Evolutionary conservation across 2,329 filamentous ascomycete species (phyloP).

Genomic region (Knufia fluminis): DNA sequence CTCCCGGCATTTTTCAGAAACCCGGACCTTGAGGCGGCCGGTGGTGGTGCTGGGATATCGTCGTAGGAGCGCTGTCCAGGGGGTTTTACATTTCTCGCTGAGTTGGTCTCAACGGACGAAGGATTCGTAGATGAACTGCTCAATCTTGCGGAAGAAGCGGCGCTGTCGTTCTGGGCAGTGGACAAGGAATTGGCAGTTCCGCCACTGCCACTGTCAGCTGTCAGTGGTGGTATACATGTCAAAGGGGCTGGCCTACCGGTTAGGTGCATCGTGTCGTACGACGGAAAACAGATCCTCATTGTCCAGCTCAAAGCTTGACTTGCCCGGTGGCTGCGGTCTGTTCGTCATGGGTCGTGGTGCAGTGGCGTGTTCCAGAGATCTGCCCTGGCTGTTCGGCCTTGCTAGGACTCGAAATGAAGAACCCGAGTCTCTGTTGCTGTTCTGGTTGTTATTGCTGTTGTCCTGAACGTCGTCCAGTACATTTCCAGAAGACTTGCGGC

Average conservation of each 20-base stretch:
- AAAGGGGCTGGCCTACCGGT: slow-evolving; percentile 30
- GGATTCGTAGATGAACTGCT: slow-evolving; percentile 49
- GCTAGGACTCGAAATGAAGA: slow-evolving; percentile 48
- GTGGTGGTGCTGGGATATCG: slow-evolving; percentile 34
- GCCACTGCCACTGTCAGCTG: slow-evolving; percentile 37
- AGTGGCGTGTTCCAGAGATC: slow-evolving; percentile 35
- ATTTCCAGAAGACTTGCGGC: slow-evolving; percentile 48
- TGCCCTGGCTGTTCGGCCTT: slow-evolving; percentile 36
- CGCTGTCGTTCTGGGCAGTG: slow-evolving; percentile 37
- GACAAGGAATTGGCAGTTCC: slow-evolving; percentile 40
- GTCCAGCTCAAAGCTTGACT: slow-evolving; percentile 25
- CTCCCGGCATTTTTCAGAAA: slow-evolving; percentile 40
- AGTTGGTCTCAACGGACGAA: slow-evolving; percentile 42
- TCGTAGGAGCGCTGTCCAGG: slow-evolving; percentile 30
- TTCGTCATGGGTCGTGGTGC: slow-evolving; percentile 23
- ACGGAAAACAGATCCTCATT: slow-evolving; percentile 33
- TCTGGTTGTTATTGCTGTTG: background rate
- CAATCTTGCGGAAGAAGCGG: slow-evolving; percentile 40
- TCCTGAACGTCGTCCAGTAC: slow-evolving; percentile 39
- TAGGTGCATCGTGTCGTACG: slow-evolving; percentile 27
- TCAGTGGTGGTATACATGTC: slow-evolving; percentile 14
- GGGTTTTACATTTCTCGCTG: slow-evolving; percentile 31
- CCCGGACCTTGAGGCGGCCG: slow-evolving; percentile 27
- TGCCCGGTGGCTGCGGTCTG: slow-evolving; percentile 26
- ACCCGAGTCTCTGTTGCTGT: slow-evolving; percentile 20